Evolutionary conservation across 177 flowering plant genomes (phyloP).

Genomic region (Tripterygium wilfordii): DNA sequence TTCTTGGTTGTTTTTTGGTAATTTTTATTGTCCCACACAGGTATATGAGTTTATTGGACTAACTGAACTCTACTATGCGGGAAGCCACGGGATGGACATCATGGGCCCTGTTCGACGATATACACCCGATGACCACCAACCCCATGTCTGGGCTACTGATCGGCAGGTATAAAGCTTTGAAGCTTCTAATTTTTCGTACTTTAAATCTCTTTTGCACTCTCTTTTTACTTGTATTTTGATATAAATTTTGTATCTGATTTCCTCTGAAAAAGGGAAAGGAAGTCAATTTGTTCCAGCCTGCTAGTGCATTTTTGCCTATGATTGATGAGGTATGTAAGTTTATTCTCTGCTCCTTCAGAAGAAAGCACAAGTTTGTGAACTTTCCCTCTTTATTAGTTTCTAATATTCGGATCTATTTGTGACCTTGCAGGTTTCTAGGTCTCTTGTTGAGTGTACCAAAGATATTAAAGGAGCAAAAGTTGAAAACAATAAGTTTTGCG

Average conservation of each 20-base stretch:
- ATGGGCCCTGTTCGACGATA: conserved; percentile 36
- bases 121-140: conserved; percentile 16
- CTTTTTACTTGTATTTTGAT: background rate
- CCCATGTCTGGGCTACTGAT: conserved; percentile 29
- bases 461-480: conserved; percentile 65
- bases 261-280: conserved; percentile 47
- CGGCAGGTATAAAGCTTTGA: conserved; percentile 24
- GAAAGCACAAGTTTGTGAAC: background rate
- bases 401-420: background rate
- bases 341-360: background rate
- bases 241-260: background rate
- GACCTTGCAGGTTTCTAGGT: conserved; percentile 47
- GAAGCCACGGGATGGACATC: conserved; percentile 93
- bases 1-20: background rate
- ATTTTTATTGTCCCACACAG: conserved; percentile 16
- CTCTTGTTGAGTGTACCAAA: conserved; percentile 59
- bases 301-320: conserved; percentile 82
- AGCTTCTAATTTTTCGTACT: background rate
- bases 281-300: conserved; percentile 79
- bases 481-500: conserved; percentile 91
- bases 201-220: background rate
- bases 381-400: background rate
- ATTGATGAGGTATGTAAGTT: conserved; percentile 61
- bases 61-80: conserved; percentile 71
- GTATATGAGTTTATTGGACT: conserved; percentile 56